Conservation (phyloP, 108 stramenopile species). For the Nitzschia sp. region DNA sequence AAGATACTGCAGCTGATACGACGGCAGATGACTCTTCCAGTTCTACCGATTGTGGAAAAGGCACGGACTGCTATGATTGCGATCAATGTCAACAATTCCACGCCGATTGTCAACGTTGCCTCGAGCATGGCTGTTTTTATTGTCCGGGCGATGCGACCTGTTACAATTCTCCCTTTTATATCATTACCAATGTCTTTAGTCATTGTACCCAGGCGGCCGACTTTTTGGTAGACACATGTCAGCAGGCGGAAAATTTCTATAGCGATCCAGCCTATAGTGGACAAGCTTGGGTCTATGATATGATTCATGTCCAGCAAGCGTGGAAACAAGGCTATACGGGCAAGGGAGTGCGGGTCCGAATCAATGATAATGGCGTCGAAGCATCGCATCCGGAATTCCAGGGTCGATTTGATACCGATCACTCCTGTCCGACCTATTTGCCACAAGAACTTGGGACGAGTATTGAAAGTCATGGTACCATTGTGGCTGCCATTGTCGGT, state of each 20-base stretch:
- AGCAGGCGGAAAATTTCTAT: not conserved
- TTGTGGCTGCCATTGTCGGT: constrained; percentile 13
- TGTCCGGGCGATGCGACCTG: constrained; percentile 36
- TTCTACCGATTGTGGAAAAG: not conserved
- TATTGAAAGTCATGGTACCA: constrained; percentile 17
- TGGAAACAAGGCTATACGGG: constrained; percentile 33
- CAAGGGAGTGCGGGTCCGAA: constrained; percentile 29
- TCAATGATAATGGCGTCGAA: constrained; percentile 51
- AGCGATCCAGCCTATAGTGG: constrained; percentile 30
- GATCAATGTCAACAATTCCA: constrained; percentile 23
- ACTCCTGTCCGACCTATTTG: constrained; percentile 28
- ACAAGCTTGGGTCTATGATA: constrained; percentile 36
- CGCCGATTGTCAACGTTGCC: constrained; percentile 22
- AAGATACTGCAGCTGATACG: too few species aligned
- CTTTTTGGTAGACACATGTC: constrained; percentile 6
- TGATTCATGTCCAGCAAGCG: constrained; percentile 32
- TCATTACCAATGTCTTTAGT: not conserved
- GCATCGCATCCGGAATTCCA: constrained; percentile 33
- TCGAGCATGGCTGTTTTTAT: constrained; percentile 29
- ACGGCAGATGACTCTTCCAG: too few species aligned
- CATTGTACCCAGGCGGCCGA: not conserved
- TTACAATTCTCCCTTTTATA: constrained; percentile 16
- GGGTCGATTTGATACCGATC: constrained; percentile 27
- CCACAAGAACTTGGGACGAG: not conserved
- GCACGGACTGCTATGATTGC: constrained; percentile 35